phyloP scores from a whole-genome alignment of 768 basidiomycete species.

The Hygrophorus pudorinus region DNA sequence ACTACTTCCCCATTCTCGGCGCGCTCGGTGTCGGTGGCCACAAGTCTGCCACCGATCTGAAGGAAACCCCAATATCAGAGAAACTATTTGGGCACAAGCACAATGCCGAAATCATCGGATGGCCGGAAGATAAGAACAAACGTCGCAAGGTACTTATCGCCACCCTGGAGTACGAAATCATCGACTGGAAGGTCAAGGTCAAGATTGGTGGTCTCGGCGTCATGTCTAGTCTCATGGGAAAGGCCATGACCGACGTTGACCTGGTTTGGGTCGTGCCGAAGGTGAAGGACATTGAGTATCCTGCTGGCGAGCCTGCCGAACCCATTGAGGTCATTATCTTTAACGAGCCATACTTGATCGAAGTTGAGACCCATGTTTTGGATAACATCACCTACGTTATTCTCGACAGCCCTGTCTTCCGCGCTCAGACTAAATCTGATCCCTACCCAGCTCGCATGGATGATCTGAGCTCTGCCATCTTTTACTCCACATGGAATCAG shows the following conservation, averaged over 20 bases:
- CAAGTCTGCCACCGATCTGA: conserved; percentile 64
- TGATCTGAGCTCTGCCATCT: conserved; percentile 90
- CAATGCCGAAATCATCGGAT: conserved; percentile 76
- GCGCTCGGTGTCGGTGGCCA: conserved; percentile 24
- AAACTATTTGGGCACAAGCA: conserved; percentile 64
- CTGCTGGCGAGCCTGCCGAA: conserved; percentile 82
- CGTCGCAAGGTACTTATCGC: conserved; percentile 86
- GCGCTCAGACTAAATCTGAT: conserved; percentile 91
- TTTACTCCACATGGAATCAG: conserved; percentile 98
- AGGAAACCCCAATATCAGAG: conserved; percentile 59
- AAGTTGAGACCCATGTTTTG: conserved; percentile 85
- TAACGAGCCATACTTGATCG: conserved; percentile 90
- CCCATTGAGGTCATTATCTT: conserved; percentile 97
- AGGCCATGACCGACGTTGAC: conserved; percentile 96
- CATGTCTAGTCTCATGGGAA: conserved; percentile 97
- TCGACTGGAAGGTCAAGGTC: conserved; percentile 97
- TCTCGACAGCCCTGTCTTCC: conserved; percentile 92
- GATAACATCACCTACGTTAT: conserved; percentile 96
- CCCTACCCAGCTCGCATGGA: conserved; percentile 98
- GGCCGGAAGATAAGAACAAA: conserved; percentile 91
- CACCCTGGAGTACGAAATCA: conserved; percentile 91
- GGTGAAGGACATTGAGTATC: conserved; percentile 91
- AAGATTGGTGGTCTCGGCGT: conserved; percentile 97
- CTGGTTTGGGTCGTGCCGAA: conserved; percentile 91
- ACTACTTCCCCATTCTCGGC: conserved; percentile 86